Conservation (phyloP, 768 basidiomycete genomes). For the Gloeophyllum trabeum region DNA sequence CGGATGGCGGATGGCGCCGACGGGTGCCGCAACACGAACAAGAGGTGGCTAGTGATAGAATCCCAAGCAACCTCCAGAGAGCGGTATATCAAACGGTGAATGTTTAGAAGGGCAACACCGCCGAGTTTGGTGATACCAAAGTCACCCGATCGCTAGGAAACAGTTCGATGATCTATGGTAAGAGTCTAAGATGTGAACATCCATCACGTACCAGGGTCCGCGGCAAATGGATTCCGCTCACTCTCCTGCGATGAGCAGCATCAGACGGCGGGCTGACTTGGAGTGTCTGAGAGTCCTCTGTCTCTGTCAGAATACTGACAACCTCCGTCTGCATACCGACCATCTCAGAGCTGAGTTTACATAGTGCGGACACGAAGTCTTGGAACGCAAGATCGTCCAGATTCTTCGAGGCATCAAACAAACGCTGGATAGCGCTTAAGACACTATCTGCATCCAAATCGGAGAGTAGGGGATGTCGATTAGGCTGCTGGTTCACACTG, state of each 20-base stretch:
- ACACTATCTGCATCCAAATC: slow-evolving; percentile 74
- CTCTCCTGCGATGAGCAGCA: slow-evolving; percentile 49
- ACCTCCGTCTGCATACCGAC: slow-evolving; percentile 70
- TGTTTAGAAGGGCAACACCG: slow-evolving; percentile 69
- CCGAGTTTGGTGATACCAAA: slow-evolving; percentile 89
- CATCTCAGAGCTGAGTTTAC: slow-evolving; percentile 86
- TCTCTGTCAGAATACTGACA: neutral
- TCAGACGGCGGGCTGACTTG: slow-evolving; percentile 28
- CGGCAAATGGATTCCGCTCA: slow-evolving; percentile 84
- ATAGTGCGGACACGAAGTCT: slow-evolving; percentile 68
- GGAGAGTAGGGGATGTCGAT: slow-evolving; percentile 49
- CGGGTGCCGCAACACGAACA: slow-evolving; percentile 61
- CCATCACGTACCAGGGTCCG: slow-evolving; percentile 54
- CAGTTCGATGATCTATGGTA: too few relatives aligned
- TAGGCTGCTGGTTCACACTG: slow-evolving; percentile 10
- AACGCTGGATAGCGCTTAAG: slow-evolving; percentile 59
- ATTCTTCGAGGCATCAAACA: slow-evolving; percentile 81
- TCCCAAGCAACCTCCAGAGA: slow-evolving; percentile 81
- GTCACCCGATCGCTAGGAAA: slow-evolving; percentile 70
- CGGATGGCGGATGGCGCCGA: slow-evolving; percentile 70
- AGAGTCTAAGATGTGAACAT: too few relatives aligned
- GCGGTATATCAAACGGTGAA: slow-evolving; percentile 79
- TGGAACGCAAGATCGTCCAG: slow-evolving; percentile 77
- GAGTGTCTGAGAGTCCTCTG: slow-evolving; percentile 4
- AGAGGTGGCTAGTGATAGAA: slow-evolving; percentile 66